Conservation (phyloP, 768 basidiomycete genomes). For the Royoungia palumana region DNA sequence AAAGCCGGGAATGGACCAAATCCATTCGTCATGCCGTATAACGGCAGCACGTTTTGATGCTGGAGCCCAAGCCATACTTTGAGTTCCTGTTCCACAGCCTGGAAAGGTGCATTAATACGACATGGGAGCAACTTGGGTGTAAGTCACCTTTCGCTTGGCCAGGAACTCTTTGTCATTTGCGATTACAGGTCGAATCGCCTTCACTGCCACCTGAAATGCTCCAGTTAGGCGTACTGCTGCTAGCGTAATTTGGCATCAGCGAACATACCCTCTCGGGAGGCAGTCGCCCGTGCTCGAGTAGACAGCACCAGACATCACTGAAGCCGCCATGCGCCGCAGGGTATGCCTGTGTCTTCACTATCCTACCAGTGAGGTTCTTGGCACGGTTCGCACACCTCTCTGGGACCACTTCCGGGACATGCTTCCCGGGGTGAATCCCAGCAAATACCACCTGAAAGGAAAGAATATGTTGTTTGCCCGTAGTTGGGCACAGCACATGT, state of each 20-base stretch:
- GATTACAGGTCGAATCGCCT: slow-evolving; percentile 16
- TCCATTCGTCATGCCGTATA: slow-evolving; percentile 24
- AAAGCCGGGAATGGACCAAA: slow-evolving; percentile 31
- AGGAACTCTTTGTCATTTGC: slow-evolving; percentile 1
- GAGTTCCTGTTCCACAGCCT: slow-evolving; percentile 30
- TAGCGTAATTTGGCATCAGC: not conserved
- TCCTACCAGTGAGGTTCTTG: slow-evolving; percentile 14
- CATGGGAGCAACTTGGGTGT: not conserved
- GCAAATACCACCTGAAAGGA: not conserved
- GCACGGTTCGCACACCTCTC: not conserved
- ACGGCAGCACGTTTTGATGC: slow-evolving; percentile 31
- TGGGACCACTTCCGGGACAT: not conserved
- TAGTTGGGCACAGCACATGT: not conserved
- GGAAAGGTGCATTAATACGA: slow-evolving; percentile 2
- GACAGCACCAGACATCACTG: slow-evolving; percentile 30
- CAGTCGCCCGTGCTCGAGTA: not conserved
- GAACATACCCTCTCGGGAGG: slow-evolving; percentile 12
- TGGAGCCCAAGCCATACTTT: slow-evolving; percentile 27
- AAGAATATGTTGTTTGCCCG: not conserved
- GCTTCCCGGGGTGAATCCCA: not conserved
- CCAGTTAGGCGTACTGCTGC: not conserved
- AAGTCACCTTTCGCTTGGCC: slow-evolving; percentile 16
- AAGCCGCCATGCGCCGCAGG: slow-evolving; percentile 29
- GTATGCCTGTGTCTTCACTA: slow-evolving; percentile 14
- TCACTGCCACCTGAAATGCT: slow-evolving; percentile 25